Conservation (phyloP, 2,329 filamentous ascomycete genomes). For the Thielaviopsis populi region DNA sequence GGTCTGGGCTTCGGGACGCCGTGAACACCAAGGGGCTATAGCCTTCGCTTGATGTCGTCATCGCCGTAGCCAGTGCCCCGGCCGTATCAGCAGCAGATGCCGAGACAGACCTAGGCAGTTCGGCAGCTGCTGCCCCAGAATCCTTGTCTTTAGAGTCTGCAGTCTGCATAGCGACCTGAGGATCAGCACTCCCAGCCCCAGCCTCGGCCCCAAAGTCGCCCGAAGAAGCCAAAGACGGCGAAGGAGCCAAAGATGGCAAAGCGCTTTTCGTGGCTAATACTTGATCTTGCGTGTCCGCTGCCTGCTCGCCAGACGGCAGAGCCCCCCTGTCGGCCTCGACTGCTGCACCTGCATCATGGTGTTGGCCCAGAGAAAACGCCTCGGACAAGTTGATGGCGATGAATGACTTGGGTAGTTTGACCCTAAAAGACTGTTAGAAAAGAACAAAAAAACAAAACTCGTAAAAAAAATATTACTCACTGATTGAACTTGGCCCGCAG, state of each 20-base stretch:
- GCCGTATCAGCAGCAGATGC: not conserved
- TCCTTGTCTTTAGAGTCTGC: not conserved
- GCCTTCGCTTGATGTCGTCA: not conserved
- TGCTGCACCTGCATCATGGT: constrained; percentile 28
- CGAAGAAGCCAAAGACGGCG: not conserved
- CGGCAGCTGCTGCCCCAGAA: too few species aligned
- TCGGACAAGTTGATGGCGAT: constrained; percentile 49
- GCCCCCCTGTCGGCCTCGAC: not conserved
- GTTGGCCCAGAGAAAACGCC: constrained; percentile 44
- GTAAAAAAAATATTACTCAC: constrained; percentile 43
- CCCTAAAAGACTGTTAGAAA: constrained; percentile 27
- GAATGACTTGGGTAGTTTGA: constrained; percentile 52
- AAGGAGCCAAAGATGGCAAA: not conserved
- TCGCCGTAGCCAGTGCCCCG: not conserved
- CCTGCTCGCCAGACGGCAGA: not conserved
- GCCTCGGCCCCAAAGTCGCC: not conserved
- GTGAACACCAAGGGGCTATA: not conserved
- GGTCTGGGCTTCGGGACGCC: not conserved
- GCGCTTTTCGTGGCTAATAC: not conserved
- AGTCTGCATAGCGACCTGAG: not conserved
- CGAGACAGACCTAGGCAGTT: too few species aligned
- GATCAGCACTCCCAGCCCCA: not conserved
- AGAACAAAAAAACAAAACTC: not conserved
- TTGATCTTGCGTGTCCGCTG: not conserved
- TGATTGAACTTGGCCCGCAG: constrained; percentile 88